These are phyloP conservation scores for Thelonectria blattea DNA, from an alignment of 2,329 filamentous ascomycete species.

Conservation along the genomic window DNA sequence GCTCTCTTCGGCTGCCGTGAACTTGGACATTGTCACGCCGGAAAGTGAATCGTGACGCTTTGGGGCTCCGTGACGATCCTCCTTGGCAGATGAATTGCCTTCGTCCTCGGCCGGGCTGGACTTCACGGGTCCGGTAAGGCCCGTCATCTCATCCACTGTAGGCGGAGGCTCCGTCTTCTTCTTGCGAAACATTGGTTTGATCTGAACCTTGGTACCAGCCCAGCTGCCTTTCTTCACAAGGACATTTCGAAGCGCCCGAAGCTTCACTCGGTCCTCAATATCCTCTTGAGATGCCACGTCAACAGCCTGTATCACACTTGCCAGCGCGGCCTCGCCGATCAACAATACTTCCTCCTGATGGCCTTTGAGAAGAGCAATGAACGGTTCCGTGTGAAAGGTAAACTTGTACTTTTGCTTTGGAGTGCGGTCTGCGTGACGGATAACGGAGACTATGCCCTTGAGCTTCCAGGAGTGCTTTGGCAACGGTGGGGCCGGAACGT, in stretches of 20 bases:
- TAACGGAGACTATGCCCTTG: constrained; percentile 96
- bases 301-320: constrained; percentile 88
- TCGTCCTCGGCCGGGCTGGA: constrained; percentile 30
- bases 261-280: constrained; percentile 84
- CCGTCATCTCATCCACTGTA: constrained; percentile 44
- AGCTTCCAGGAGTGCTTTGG: constrained; percentile 97
- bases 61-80: constrained; percentile 46
- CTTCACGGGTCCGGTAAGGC: constrained; percentile 40
- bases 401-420: constrained; percentile 99
- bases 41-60: constrained; percentile 84
- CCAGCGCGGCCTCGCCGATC: constrained; percentile 86
- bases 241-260: constrained; percentile 84
- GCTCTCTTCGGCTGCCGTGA: constrained; percentile 91
- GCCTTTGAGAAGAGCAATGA: constrained; percentile 91
- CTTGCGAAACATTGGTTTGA: constrained; percentile 98
- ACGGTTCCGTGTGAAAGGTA: constrained; percentile 95
- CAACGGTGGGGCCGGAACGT: constrained; percentile 65
- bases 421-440: constrained; percentile 94
- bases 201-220: constrained; percentile 97
- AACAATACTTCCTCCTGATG: constrained; percentile 96
- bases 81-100: constrained; percentile 32
- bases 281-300: constrained; percentile 78
- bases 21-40: constrained; percentile 89
- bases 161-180: constrained; percentile 69
- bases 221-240: constrained; percentile 91